phyloP scores from a whole-genome alignment of 345 rosid species.

The Leavenworthia alabamica region DNA sequence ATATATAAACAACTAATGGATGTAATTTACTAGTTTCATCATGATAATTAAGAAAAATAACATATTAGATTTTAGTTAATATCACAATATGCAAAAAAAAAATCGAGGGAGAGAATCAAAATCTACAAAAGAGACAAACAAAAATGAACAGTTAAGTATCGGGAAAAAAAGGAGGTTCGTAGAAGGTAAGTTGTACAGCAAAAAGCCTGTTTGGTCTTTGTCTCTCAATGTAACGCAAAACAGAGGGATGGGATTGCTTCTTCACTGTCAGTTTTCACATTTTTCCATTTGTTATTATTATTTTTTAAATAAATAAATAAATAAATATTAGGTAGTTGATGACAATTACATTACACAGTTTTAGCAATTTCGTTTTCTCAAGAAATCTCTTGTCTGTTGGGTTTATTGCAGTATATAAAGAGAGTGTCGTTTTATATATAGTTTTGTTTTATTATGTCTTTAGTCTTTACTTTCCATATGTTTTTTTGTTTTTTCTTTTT shows the following conservation, averaged over 20 bases:
- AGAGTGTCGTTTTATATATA: not conserved
- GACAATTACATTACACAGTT: conserved; percentile 21
- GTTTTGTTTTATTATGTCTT: conserved; percentile 27
- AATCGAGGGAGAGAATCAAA: conserved; percentile 14
- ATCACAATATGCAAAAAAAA: not conserved
- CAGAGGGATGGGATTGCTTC: conserved; percentile 26
- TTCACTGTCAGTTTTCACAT: conserved; percentile 6
- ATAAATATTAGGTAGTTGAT: conserved; percentile 10
- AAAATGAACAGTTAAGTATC: conserved; percentile 19
- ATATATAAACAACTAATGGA: not conserved
- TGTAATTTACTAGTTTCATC: not conserved
- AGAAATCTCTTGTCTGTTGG: conserved; percentile 20
- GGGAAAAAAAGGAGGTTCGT: not conserved
- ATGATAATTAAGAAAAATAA: not conserved
- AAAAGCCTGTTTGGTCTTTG: conserved; percentile 22
- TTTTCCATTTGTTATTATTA: not conserved
- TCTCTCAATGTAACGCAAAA: conserved; percentile 21
- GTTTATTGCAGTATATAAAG: conserved; percentile 24
- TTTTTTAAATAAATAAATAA: not conserved
- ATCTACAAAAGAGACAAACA: conserved; percentile 14
- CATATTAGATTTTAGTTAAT: not conserved
- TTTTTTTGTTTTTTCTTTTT: no score
- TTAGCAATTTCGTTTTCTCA: conserved; percentile 25
- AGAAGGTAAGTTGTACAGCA: conserved; percentile 29
- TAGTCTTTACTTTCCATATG: conserved; percentile 16